Evolutionary conservation across 2,329 filamentous ascomycete species (phyloP).

Genomic region (Elsinoe fawcettii): DNA sequence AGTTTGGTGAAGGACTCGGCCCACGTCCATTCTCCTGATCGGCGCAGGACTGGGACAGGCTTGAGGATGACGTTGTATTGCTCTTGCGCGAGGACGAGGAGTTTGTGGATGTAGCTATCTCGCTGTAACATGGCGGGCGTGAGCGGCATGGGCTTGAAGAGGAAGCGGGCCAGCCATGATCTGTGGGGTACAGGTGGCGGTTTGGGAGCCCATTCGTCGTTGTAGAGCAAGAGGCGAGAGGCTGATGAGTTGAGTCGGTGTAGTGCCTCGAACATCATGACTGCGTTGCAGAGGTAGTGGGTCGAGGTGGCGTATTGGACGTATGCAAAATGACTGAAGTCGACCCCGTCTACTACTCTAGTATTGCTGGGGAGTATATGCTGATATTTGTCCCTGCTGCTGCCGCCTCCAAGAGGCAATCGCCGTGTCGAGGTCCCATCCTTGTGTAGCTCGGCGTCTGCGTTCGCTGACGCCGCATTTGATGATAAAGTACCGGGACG

Average conservation of each 20-base stretch:
- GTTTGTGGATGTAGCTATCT: slow-evolving; percentile 12
- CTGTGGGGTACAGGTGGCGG: not conserved
- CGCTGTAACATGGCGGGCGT: not conserved
- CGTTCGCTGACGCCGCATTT: not conserved
- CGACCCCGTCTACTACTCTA: slow-evolving; percentile 21
- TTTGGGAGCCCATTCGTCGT: slow-evolving; percentile 28
- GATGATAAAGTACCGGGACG: not conserved
- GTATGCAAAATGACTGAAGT: slow-evolving; percentile 38
- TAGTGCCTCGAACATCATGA: slow-evolving; percentile 40
- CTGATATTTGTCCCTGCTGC: not conserved
- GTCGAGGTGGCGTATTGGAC: slow-evolving; percentile 38
- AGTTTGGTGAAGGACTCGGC: slow-evolving; percentile 60
- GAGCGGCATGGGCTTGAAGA: not conserved
- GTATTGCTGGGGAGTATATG: not conserved
- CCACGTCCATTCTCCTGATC: slow-evolving; percentile 42
- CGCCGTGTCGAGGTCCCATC: not conserved
- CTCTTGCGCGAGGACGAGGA: slow-evolving; percentile 35
- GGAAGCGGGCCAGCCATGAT: not conserved
- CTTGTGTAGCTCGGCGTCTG: not conserved
- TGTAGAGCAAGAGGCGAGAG: slow-evolving; percentile 40
- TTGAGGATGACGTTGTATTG: slow-evolving; percentile 44
- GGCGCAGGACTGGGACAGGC: slow-evolving; percentile 35
- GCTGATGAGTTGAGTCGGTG: slow-evolving; percentile 36
- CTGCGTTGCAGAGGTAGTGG: slow-evolving; percentile 37
- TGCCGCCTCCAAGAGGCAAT: not conserved